Conservation (phyloP, 2,329 filamentous ascomycete genomes). For the Didymella arachidicola region DNA sequence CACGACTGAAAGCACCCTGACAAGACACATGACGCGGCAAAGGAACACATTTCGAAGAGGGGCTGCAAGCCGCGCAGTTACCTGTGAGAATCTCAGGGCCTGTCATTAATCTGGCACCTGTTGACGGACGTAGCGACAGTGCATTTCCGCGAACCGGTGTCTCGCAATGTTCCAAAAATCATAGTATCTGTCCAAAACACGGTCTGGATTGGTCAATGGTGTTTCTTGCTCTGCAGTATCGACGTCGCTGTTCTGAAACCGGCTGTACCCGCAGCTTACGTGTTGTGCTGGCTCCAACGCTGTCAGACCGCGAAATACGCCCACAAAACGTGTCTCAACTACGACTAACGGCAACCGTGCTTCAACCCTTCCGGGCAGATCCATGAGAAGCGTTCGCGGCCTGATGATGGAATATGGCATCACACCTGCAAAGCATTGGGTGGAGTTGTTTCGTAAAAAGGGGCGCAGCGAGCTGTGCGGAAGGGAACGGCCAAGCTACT, state of each 20-base stretch:
- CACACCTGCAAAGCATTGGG: neutral
- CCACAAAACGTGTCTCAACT: neutral
- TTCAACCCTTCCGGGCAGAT: neutral
- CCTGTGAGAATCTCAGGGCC: constrained; percentile 1
- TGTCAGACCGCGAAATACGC: constrained; percentile 2
- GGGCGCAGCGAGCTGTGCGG: neutral
- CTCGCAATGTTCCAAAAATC: constrained; percentile 3
- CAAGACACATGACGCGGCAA: constrained; percentile 13
- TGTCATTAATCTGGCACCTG: constrained; percentile 22
- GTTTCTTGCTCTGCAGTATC: constrained; percentile 14
- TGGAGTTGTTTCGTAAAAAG: neutral
- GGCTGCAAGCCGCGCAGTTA: constrained; percentile 10
- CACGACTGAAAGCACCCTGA: neutral
- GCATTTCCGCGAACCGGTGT: constrained; percentile 10
- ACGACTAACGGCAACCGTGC: neutral
- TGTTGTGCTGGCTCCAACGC: constrained; percentile 9
- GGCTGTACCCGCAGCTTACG: constrained; percentile 21
- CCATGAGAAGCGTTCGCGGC: constrained; percentile 7
- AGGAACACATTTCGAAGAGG: neutral
- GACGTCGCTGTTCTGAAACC: constrained; percentile 18
- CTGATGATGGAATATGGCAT: constrained; percentile 11
- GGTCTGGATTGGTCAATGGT: constrained; percentile 2
- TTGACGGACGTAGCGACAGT: constrained; percentile 1
- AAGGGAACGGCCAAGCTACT: neutral
- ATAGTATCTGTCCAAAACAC: constrained; percentile 1